Percentiles rank a stretch among this genome's conserved stretches.
Evolutionary conservation across 768 basidiomycete species (phyloP).

Genomic region (Royoungia palumana): DNA sequence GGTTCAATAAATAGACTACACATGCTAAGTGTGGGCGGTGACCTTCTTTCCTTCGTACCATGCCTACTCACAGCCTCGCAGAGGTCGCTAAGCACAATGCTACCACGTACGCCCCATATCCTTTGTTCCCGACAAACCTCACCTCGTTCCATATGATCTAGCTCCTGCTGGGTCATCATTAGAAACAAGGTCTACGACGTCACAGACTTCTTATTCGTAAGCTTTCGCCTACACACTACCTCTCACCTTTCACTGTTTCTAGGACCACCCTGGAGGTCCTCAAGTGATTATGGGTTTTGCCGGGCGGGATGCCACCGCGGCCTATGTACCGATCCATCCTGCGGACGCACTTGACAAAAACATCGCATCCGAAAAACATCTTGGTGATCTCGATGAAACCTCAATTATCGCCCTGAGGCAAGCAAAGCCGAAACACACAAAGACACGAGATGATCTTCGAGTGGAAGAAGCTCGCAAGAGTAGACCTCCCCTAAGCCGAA

Average conservation of each 20-base stretch:
- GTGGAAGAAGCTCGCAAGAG: slow-evolving; percentile 57
- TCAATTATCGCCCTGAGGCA: slow-evolving; percentile 39
- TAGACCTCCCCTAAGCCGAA: slow-evolving; percentile 64
- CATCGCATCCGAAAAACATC: slow-evolving; percentile 65
- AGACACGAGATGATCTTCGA: slow-evolving; percentile 69
- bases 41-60: not conserved
- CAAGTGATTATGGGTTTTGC: slow-evolving; percentile 81
- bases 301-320: slow-evolving; percentile 79
- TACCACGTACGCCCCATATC: slow-evolving; percentile 36
- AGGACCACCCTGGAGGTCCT: slow-evolving; percentile 82
- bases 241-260: slow-evolving; percentile 2
- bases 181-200: slow-evolving; percentile 81
- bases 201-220: slow-evolving; percentile 68
- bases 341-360: slow-evolving; percentile 74
- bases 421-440: slow-evolving; percentile 39
- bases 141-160: slow-evolving; percentile 20
- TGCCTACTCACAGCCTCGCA: slow-evolving; percentile 45
- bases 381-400: slow-evolving; percentile 58
- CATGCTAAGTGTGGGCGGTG: no score
- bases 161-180: slow-evolving; percentile 86
- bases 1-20: no score
- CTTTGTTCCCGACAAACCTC: slow-evolving; percentile 7
- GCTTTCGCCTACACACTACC: slow-evolving; percentile 7
- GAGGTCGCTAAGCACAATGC: slow-evolving; percentile 63
- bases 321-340: slow-evolving; percentile 81